Base-by-base conservation (phyloP, 345 rosid genomes). In the Erysimum cheiranthoides region DNA sequence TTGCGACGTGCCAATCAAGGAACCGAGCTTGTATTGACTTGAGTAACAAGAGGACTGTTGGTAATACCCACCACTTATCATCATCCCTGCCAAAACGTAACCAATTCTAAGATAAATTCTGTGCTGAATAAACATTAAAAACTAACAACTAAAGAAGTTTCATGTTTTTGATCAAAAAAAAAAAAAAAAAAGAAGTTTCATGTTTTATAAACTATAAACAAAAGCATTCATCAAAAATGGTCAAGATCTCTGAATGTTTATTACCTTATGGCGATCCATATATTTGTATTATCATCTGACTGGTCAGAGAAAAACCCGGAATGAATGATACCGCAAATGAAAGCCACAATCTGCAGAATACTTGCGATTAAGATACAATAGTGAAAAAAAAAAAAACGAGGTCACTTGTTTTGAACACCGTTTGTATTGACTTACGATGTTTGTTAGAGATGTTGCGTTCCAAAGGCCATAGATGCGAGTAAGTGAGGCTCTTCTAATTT, bases 41-140 rank as follows among this genome's bases (percentile, higher is more conserved):
- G 76, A 86, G 79, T 66, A 89, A 62, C 53, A 89, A 52, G 28
- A 95, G 93, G 47, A 86, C 42, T 5, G 93, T 87, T 31, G 97
- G 96, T 82, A 95, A 82, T 36, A 92, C 80, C 99, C 99, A 95
- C 99, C 99, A 95, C 61, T 86, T 82, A 69, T 89, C 88, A 47
- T 86, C 97, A 61, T 90, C 97, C 65, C 97, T 95, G 87, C 63
- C 45, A 38, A 34, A 45, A 2, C 77, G 50, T 51, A 9, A 27
- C 8, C 25, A 47, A 63, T 14, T 75, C 60, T 58, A 2, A 68
- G 28, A 66, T 21, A 1, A 21, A 32, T 32, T 32, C 5, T 32
- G 5, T 32, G 6, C 34, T 32, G 4, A 3, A 32, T 32, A 32
- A 21, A 21, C 25, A 21, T 1, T 21, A 21, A 21, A 1, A 21